Conservation (phyloP, 1,139 yeast genomes). For the Yamadazyma taylorii region DNA sequence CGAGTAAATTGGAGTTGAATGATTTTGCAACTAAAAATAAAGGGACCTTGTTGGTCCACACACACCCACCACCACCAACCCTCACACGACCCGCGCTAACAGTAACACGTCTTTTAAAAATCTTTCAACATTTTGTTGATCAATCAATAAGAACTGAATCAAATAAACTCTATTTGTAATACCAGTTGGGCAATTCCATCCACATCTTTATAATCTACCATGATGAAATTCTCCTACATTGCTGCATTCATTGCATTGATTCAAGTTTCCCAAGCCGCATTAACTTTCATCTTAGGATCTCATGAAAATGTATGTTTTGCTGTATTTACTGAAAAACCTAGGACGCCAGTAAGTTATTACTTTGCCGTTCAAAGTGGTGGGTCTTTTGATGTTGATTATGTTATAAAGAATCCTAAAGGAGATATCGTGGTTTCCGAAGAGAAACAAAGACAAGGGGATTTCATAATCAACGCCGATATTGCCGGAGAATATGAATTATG, state of each 20-base stretch:
- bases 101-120: constrained; percentile 12
- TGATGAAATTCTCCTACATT: background rate
- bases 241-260: constrained; percentile 7
- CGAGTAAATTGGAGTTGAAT: too few species aligned
- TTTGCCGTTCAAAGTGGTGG: constrained; percentile 95
- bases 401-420: constrained; percentile 68
- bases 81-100: constrained; percentile 7
- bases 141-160: background rate
- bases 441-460: constrained; percentile 84
- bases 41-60: too few species aligned
- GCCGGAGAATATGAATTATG: constrained; percentile 92
- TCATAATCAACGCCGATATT: constrained; percentile 64
- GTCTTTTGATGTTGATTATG: constrained; percentile 78
- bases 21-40: too few species aligned
- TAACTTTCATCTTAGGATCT: constrained; percentile 78
- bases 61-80: background rate
- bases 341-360: constrained; percentile 72
- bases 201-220: background rate
- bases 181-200: background rate
- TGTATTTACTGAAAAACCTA: constrained; percentile 64
- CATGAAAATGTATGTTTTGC: constrained; percentile 78
- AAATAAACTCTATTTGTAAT: too few species aligned
- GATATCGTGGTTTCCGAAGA: constrained; percentile 56
- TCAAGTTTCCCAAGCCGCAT: constrained; percentile 40
- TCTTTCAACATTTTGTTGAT: constrained; percentile 1